These are phyloP conservation scores for Tricholomella constricta DNA, from an alignment of 768 basidiomycete species.

Conservation along the genomic window DNA sequence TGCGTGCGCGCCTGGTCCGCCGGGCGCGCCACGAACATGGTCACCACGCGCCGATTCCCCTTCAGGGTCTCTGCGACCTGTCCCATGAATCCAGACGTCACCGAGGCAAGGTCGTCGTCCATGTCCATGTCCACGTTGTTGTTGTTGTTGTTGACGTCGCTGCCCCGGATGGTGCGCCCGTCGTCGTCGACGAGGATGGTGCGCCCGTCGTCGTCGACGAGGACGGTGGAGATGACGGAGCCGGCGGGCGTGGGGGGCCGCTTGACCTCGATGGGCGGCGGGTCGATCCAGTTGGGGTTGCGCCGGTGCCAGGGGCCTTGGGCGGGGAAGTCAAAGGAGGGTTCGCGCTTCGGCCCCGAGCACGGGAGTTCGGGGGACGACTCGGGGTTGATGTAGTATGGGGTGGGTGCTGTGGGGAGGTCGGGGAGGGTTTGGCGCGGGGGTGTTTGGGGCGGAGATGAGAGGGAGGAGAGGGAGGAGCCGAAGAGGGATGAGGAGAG, in stretches of 20 bases:
- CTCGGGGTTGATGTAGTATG: not conserved
- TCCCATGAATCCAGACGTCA: slow-evolving; percentile 17
- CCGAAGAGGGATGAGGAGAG: not conserved
- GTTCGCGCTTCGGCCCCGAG: too few species aligned
- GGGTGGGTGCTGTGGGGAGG: not conserved
- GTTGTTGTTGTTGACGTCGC: slow-evolving; percentile 3
- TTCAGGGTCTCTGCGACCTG: slow-evolving; percentile 13
- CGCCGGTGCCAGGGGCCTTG: slow-evolving; percentile 26
- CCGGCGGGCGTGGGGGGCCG: slow-evolving; percentile 4
- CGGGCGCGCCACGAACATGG: slow-evolving; percentile 21
- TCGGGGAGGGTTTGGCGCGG: slow-evolving; percentile 4
- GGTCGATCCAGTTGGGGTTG: slow-evolving; percentile 37
- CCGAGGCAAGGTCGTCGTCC: slow-evolving; percentile 5
- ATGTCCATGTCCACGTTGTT: slow-evolving; percentile 6
- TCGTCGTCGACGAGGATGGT: slow-evolving; percentile 27
- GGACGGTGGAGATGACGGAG: slow-evolving; percentile 26
- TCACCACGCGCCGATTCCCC: slow-evolving; percentile 28
- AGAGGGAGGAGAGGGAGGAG: slow-evolving; percentile 2
- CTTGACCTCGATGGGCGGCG: slow-evolving; percentile 6
- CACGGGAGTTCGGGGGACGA: too few species aligned
- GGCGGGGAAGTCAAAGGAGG: slow-evolving; percentile 16
- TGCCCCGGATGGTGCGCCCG: slow-evolving; percentile 22
- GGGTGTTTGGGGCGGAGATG: slow-evolving; percentile 11
- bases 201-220: slow-evolving; percentile 25
- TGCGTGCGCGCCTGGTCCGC: slow-evolving; percentile 27